These are phyloP conservation scores for Tylopilus subfusipes DNA, from an alignment of 768 basidiomycete genomes.

Conservation along the genomic window DNA sequence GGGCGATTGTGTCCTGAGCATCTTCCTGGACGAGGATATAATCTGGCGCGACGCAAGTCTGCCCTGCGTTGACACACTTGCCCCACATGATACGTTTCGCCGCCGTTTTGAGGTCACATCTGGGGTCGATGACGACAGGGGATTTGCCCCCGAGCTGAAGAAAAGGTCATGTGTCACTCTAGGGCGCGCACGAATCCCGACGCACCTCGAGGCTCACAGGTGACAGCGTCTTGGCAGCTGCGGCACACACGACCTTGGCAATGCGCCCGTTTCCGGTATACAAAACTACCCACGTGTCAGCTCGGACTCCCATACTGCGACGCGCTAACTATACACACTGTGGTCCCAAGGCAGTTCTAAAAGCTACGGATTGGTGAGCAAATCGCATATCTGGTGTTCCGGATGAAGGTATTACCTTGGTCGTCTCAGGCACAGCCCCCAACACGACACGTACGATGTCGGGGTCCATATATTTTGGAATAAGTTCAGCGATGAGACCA, in stretches of 20 bases:
- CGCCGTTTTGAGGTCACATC: conserved; percentile 58
- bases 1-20: conserved; percentile 38
- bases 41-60: conserved; percentile 68
- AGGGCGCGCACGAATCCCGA: neutral
- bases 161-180: neutral
- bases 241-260: conserved; percentile 62
- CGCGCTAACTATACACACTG: conserved; percentile 31
- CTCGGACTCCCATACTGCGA: neutral
- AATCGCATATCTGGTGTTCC: neutral
- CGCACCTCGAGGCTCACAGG: conserved; percentile 58
- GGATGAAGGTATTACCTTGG: conserved; percentile 37
- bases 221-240: conserved; percentile 74
- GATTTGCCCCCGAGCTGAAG: conserved; percentile 66
- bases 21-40: conserved; percentile 45
- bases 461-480: conserved; percentile 73
- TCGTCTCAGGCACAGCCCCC: conserved; percentile 63
- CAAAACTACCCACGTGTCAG: conserved; percentile 23
- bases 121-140: conserved; percentile 70
- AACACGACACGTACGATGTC: conserved; percentile 65
- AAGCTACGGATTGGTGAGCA: conserved; percentile 39
- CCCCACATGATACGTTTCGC: conserved; percentile 81
- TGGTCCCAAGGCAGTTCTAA: conserved; percentile 69
- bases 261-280: conserved; percentile 66
- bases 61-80: conserved; percentile 72
- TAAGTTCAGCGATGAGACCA: conserved; percentile 58